phyloP scores from a whole-genome alignment of 2,329 filamentous ascomycete species.

The Scedosporium aurantiacum region DNA sequence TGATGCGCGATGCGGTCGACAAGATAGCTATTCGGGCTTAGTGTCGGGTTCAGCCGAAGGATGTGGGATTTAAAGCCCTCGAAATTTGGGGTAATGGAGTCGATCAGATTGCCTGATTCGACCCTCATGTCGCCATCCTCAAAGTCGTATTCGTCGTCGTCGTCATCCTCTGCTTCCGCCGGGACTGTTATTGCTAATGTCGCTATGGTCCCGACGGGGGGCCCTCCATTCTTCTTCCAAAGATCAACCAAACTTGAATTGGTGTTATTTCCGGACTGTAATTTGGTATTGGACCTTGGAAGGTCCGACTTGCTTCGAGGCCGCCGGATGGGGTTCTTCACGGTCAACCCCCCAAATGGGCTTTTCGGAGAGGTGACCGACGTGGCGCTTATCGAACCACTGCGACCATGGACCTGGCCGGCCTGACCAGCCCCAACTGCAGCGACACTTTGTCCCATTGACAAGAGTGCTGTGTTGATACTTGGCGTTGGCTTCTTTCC shows the following conservation, averaged over 20 bases:
- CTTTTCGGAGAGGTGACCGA: slow-evolving; percentile 43
- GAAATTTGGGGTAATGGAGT: slow-evolving; percentile 59
- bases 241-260: slow-evolving; percentile 36
- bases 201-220: slow-evolving; percentile 38
- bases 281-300: slow-evolving; percentile 24
- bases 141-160: slow-evolving; percentile 50
- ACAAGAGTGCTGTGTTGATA: slow-evolving; percentile 47
- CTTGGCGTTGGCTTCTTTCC: slow-evolving; percentile 41
- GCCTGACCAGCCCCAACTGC: slow-evolving; percentile 46
- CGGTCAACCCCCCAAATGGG: slow-evolving; percentile 30
- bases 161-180: slow-evolving; percentile 34
- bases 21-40: slow-evolving; percentile 50
- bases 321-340: slow-evolving; percentile 40
- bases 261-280: slow-evolving; percentile 20
- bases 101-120: slow-evolving; percentile 50
- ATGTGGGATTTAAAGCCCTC: slow-evolving; percentile 71
- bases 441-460: slow-evolving; percentile 43
- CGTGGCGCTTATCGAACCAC: slow-evolving; percentile 48
- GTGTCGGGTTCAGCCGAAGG: slow-evolving; percentile 59
- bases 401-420: slow-evolving; percentile 22
- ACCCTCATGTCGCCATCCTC: slow-evolving; percentile 52
- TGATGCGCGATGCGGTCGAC: slow-evolving; percentile 75
- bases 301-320: slow-evolving; percentile 45
- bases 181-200: slow-evolving; percentile 11
- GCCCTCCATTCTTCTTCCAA: slow-evolving; percentile 42